phyloP scores from a whole-genome alignment of 495 filamentous ascomycete species.

The Thermochaetoides thermophila region DNA sequence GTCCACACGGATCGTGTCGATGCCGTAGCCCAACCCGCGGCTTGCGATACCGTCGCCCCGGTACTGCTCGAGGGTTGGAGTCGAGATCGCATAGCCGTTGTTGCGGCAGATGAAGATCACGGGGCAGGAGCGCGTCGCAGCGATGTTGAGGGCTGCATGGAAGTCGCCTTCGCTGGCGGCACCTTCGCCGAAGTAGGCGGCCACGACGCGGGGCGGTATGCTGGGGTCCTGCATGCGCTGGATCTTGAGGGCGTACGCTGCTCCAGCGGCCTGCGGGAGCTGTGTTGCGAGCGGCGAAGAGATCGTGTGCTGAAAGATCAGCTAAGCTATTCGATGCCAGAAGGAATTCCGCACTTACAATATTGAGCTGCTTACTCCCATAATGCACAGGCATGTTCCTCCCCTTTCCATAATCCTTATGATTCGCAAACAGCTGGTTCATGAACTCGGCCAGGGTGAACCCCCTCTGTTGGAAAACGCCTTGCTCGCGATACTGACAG shows the following conservation, averaged over 20 bases:
- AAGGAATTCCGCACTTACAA: slow-evolving; percentile 37
- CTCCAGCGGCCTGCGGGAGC: slow-evolving; percentile 85
- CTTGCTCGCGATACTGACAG: slow-evolving; percentile 88
- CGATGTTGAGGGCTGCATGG: slow-evolving; percentile 92
- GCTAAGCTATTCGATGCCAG: no score
- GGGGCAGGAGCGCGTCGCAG: slow-evolving; percentile 81
- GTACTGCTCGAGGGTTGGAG: slow-evolving; percentile 90
- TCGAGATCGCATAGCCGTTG: slow-evolving; percentile 93
- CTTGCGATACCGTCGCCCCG: slow-evolving; percentile 93
- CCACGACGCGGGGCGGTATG: slow-evolving; percentile 51
- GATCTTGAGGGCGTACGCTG: slow-evolving; percentile 87
- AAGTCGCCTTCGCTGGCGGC: slow-evolving; percentile 96
- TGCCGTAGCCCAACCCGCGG: slow-evolving; percentile 88
- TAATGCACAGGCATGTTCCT: slow-evolving; percentile 99
- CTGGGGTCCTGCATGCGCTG: slow-evolving; percentile 58
- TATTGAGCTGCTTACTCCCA: slow-evolving; percentile 65
- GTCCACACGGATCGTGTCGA: slow-evolving; percentile 91
- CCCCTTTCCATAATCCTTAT: slow-evolving; percentile 62
- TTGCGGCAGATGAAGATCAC: slow-evolving; percentile 94
- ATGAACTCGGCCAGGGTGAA: slow-evolving; percentile 82
- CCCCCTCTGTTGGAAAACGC: slow-evolving; percentile 78
- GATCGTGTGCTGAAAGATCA: slow-evolving; percentile 72
- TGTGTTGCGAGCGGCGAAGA: slow-evolving; percentile 90
- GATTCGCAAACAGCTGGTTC: slow-evolving; percentile 88
- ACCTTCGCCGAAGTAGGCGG: slow-evolving; percentile 95